Conservation (phyloP, 805 yeast species). For the Saturnispora gosingensis region DNA sequence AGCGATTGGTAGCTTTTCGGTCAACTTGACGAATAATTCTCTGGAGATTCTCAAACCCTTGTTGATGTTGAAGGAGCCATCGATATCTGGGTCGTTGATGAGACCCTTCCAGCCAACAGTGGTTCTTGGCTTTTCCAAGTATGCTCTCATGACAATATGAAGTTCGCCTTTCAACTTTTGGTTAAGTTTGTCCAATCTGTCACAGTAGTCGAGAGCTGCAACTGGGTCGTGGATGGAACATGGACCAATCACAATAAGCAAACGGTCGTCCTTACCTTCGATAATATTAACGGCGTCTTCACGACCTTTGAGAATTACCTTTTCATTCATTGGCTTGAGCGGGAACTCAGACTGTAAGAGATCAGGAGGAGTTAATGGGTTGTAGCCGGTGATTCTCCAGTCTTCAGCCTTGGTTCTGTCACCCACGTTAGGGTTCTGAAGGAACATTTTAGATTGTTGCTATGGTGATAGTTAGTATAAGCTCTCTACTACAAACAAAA, state of each 20-base stretch:
- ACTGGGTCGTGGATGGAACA: constrained; percentile 93
- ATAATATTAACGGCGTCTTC: constrained; percentile 63
- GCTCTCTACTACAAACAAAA: neutral
- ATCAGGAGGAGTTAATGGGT: constrained; percentile 94
- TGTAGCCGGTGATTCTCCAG: constrained; percentile 80
- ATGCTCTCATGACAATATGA: constrained; percentile 91
- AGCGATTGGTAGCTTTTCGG: constrained; percentile 83
- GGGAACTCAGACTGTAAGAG: constrained; percentile 80
- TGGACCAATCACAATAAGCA: constrained; percentile 89
- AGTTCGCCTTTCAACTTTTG: constrained; percentile 65
- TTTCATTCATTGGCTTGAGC: constrained; percentile 47
- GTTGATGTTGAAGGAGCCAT: constrained; percentile 86
- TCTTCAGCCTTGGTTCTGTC: constrained; percentile 72
- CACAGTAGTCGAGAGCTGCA: constrained; percentile 86
- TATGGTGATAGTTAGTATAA: neutral
- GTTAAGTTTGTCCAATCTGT: constrained; percentile 47
- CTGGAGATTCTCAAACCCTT: constrained; percentile 88
- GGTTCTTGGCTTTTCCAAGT: constrained; percentile 95
- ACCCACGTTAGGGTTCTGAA: constrained; percentile 74
- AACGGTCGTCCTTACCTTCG: constrained; percentile 76
- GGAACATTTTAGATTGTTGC: constrained; percentile 51
- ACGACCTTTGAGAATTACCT: constrained; percentile 67
- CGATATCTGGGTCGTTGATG: constrained; percentile 94
- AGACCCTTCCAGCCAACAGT: constrained; percentile 99
- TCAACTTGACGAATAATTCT: constrained; percentile 74